Evolutionary conservation across 768 basidiomycete species (phyloP).

Genomic region (Butyriboletus loyo): DNA sequence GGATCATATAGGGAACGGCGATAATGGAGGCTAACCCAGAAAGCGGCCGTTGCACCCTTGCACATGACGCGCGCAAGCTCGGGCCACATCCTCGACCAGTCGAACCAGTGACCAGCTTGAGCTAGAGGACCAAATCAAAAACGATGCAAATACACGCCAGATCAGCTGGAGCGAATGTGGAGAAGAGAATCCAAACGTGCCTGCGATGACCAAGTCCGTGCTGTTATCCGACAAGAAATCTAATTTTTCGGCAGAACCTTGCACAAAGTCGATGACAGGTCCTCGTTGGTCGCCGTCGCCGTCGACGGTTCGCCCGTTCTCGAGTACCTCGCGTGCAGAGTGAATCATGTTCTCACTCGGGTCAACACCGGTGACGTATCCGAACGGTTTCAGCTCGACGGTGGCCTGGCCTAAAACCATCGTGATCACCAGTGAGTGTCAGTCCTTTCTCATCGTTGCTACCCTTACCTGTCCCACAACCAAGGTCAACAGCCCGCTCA

Average conservation of each 20-base stretch:
- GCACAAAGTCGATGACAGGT: constrained; percentile 28
- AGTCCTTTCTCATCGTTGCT: not conserved
- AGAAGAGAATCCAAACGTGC: constrained; percentile 33
- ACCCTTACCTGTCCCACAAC: constrained; percentile 71
- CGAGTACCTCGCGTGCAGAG: constrained; percentile 37
- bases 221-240: constrained; percentile 44
- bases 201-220: constrained; percentile 67
- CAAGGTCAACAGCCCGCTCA: constrained; percentile 66
- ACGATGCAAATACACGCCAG: not conserved
- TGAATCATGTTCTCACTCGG: constrained; percentile 71
- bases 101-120: constrained; percentile 82
- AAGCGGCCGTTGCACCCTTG: constrained; percentile 63
- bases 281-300: constrained; percentile 13
- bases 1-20: not conserved
- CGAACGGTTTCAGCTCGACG: constrained; percentile 51
- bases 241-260: constrained; percentile 54
- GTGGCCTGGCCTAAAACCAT: constrained; percentile 63
- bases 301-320: not conserved
- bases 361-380: constrained; percentile 67
- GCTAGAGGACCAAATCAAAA: constrained; percentile 36
- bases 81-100: constrained; percentile 69
- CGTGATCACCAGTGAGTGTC: too few species aligned
- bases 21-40: constrained; percentile 52
- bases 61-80: constrained; percentile 60
- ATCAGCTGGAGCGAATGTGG: not conserved